Percentiles rank a stretch among this genome's conserved stretches.
These are phyloP conservation scores for Syzygium aqueum DNA, from an alignment of 345 rosid species.

Conservation along the genomic window DNA sequence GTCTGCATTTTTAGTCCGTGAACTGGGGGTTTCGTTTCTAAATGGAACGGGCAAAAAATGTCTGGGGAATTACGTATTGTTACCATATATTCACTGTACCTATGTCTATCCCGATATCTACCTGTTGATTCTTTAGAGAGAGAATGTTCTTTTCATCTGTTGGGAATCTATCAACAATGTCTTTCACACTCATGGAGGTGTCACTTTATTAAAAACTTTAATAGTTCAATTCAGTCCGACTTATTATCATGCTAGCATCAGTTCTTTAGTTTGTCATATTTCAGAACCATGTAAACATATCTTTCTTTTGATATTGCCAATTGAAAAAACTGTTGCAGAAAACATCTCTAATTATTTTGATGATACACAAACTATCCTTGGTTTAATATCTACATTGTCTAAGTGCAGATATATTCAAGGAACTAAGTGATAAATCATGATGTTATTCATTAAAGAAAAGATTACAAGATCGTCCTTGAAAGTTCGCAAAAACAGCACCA, in stretches of 20 bases:
- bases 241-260: not conserved
- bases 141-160: not conserved
- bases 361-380: no score
- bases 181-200: not conserved
- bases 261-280: not conserved
- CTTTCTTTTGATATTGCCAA: not conserved
- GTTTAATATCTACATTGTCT: no score
- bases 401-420: no score
- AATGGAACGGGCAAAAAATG: not conserved
- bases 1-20: not conserved
- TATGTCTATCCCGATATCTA: not conserved
- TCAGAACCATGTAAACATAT: not conserved
- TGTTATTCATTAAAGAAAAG: no score
- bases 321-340: not conserved
- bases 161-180: not conserved
- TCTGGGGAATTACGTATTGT: not conserved
- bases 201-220: not conserved
- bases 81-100: not conserved
- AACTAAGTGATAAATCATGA: no score
- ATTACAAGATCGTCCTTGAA: no score
- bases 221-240: not conserved
- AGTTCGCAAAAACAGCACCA: no score
- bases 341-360: no score
- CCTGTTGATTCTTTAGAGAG: not conserved
- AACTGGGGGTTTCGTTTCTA: not conserved